Evolutionary conservation across 371 early-diverging fungal genomes (phyloP).

Genomic region (Synchytrium microbalum): DNA sequence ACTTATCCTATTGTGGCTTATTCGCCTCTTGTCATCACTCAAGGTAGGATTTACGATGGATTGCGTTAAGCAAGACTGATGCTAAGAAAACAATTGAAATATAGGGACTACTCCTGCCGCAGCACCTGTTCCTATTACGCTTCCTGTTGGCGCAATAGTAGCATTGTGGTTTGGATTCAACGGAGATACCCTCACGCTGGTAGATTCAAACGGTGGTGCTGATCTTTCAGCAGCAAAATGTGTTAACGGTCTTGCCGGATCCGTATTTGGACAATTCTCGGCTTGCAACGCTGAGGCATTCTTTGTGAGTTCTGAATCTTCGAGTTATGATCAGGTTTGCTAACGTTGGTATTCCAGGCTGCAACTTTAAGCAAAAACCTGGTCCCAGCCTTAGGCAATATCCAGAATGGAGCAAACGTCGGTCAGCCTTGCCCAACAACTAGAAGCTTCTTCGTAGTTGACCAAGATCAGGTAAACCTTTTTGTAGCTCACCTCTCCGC

Average conservation of each 20-base stretch:
- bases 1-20: no score
- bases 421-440: slow-evolving; percentile 25
- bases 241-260: slow-evolving; percentile 18
- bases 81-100: no score
- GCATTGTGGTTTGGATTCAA: no score
- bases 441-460: slow-evolving; percentile 24
- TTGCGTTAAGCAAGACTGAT: no score
- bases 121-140: no score
- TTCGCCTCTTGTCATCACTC: no score
- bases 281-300: slow-evolving; percentile 27
- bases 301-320: slow-evolving; percentile 9
- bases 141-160: no score
- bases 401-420: slow-evolving; percentile 9
- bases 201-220: slow-evolving; percentile 11
- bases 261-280: slow-evolving; percentile 28
- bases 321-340: not conserved
- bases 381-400: slow-evolving; percentile 17
- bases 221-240: slow-evolving; percentile 21
- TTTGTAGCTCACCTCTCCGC: no score
- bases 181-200: slow-evolving; percentile 18
- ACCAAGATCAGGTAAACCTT: slow-evolving; percentile 33
- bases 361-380: slow-evolving; percentile 16
- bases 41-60: no score
- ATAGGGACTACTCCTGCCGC: no score
- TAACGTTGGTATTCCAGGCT: not conserved